Conservation (phyloP, 140 eudicot species). For the Ambrosia hybrid region DNA sequence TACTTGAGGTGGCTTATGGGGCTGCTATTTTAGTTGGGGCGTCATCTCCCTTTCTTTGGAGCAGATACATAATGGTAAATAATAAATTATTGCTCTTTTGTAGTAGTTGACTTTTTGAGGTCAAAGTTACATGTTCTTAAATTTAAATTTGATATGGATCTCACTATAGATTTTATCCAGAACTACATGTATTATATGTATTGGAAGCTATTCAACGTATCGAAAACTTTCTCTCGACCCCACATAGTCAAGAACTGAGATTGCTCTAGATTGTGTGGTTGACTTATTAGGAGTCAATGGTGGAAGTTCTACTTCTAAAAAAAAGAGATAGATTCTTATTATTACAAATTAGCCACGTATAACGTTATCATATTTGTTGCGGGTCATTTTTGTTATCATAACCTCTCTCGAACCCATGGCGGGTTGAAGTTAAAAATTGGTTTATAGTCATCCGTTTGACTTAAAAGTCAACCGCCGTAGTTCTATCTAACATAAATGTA, state of each 20-base stretch:
- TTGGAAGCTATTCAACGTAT: too few relatives aligned
- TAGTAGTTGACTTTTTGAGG: not conserved
- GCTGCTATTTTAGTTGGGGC: conserved; percentile 83
- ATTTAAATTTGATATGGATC: not conserved
- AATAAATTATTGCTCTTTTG: conserved; percentile 11
- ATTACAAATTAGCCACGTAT: too few relatives aligned
- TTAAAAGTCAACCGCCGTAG: conserved; percentile 4
- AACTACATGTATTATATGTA: too few relatives aligned
- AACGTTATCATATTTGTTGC: not conserved
- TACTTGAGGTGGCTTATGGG: conserved; percentile 90
- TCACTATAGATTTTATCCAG: not conserved
- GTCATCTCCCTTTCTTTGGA: conserved; percentile 72
- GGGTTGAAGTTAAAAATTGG: not conserved
- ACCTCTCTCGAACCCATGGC: not conserved
- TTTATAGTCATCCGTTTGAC: not conserved
- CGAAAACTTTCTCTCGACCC: too few relatives aligned
- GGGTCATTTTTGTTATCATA: not conserved
- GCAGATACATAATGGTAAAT: conserved; percentile 69
- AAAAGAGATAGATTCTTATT: too few relatives aligned
- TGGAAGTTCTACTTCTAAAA: too few relatives aligned
- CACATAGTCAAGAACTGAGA: too few relatives aligned
- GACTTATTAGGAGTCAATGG: too few relatives aligned
- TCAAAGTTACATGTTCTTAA: not conserved
- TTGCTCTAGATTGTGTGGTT: too few relatives aligned
- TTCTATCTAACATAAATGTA: not conserved